Base-by-base conservation (phyloP, 768 basidiomycete species). In the Tricholoma sp. region DNA sequence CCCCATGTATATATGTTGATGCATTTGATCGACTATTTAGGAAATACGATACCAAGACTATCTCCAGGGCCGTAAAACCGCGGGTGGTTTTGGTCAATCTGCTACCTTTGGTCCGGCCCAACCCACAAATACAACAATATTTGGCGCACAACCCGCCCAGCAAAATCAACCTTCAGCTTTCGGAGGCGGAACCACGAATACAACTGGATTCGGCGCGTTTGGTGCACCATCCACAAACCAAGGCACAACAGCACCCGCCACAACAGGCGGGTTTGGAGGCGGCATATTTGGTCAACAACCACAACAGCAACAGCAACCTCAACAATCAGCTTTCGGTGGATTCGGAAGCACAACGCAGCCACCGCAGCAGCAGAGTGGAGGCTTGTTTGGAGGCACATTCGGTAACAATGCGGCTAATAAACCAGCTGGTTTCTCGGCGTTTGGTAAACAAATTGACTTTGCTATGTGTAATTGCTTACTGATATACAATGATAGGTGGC, bases 11-110 rank as follows among this genome's bases (percentile, higher is more conserved):
- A 54, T 54, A 35, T 31, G 19, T 61, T 59, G 58, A 67, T 19
- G 39, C 45, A 53, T 31, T 57, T 12, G 43, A 37, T 31, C 46
- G 47, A 9, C 43, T 54, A 11, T 56, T 3, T 59, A 90, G 88
- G 89, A 91, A 79, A 68, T 91, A 35, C 84, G 88, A 47, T 55
- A 81, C 21, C 88, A 91, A 81, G 89, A 91, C 66, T 91, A 91
- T 59, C 70, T 76, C 21, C 86, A 89, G 66, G 82, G 82, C 51
- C 81, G 89, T 16, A 91, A 91, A 72, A 84, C 85, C 11, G 86
- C 84, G 10, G 72, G 77, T 52, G 78, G 80, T 45, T 92, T 90
- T 68, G 82, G 81, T 19, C 78, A 78, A 69, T 64, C 80, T 56
- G 66, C 77, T 51, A 66, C 77, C 3, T 83, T 83, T 61, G 79